These are phyloP conservation scores for Pseudofabraea citricarpa DNA, from an alignment of 2,329 filamentous ascomycete species.

Conservation along the genomic window DNA sequence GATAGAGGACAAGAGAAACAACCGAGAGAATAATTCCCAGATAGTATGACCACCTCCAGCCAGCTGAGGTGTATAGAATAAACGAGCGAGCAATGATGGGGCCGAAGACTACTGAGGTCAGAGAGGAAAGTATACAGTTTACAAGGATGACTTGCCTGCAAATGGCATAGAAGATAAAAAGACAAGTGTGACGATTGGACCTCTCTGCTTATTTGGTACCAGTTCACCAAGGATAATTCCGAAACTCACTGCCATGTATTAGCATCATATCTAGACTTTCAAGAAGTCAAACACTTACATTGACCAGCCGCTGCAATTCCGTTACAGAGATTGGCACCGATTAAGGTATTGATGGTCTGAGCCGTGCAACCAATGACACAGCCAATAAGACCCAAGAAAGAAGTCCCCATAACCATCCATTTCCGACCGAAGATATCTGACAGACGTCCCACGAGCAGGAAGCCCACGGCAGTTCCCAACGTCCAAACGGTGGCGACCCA, in stretches of 20 bases:
- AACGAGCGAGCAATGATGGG: conserved; percentile 42
- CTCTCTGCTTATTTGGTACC: conserved; percentile 37
- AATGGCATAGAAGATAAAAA: conserved; percentile 36
- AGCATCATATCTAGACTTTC: too few species aligned
- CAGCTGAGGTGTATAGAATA: conserved; percentile 34
- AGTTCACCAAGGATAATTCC: conserved; percentile 37
- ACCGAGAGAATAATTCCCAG: conserved; percentile 39
- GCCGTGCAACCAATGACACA: conserved; percentile 33
- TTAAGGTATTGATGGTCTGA: conserved; percentile 30
- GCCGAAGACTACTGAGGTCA: conserved; percentile 32
- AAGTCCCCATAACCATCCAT: conserved; percentile 10
- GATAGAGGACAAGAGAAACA: conserved; percentile 35
- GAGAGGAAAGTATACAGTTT: too few species aligned
- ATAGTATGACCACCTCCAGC: conserved; percentile 47
- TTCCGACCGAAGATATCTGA: conserved; percentile 26
- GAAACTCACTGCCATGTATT: conserved; percentile 18
- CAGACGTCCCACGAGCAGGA: conserved; percentile 36
- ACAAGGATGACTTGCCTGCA: conserved; percentile 22
- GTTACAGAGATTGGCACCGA: conserved; percentile 33
- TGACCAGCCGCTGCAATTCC: conserved; percentile 36
- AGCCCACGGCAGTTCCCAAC: conserved; percentile 32
- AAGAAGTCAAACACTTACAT: conserved; percentile 21
- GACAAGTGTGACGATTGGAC: conserved; percentile 31
- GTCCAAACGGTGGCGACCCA: conserved; percentile 26
- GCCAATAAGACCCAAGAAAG: conserved; percentile 30